phyloP scores from a whole-genome alignment of 2,329 filamentous ascomycete genomes.

The Sclerotinia sclerotiorum region DNA sequence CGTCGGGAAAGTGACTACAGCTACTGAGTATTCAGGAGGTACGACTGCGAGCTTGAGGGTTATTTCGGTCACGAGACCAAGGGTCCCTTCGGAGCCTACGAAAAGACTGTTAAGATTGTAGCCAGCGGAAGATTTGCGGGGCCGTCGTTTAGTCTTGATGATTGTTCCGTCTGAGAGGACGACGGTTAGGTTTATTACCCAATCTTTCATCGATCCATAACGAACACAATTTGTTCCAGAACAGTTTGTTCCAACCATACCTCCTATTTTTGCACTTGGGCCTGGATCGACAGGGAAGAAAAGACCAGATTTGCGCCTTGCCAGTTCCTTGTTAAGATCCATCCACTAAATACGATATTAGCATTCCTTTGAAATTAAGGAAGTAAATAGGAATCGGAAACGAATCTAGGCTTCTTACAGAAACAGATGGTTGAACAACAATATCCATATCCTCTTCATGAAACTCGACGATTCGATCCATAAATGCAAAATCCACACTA shows the following conservation, averaged over 20 bases:
- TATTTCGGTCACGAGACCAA: slow-evolving; percentile 79
- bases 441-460: slow-evolving; percentile 90
- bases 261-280: slow-evolving; percentile 71
- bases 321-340: slow-evolving; percentile 71
- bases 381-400: background rate
- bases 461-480: slow-evolving; percentile 78
- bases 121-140: slow-evolving; percentile 76
- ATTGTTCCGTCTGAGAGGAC: slow-evolving; percentile 76
- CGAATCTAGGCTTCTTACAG: slow-evolving; percentile 37
- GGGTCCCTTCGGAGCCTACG: slow-evolving; percentile 77
- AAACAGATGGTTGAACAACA: slow-evolving; percentile 85
- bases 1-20: slow-evolving; percentile 75
- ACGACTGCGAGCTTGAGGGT: slow-evolving; percentile 78
- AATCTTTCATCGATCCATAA: slow-evolving; percentile 86
- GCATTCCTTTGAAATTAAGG: background rate
- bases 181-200: slow-evolving; percentile 80
- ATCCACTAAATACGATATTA: slow-evolving; percentile 61
- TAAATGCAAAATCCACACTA: slow-evolving; percentile 84
- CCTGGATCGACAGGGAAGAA: slow-evolving; percentile 88
- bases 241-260: slow-evolving; percentile 79
- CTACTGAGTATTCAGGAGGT: slow-evolving; percentile 73
- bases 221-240: slow-evolving; percentile 77
- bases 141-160: slow-evolving; percentile 76
- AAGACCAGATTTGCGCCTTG: slow-evolving; percentile 69
- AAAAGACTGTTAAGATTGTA: slow-evolving; percentile 82